Percentiles rank a stretch among this genome's conserved stretches.
These are phyloP conservation scores for Trifolium repens DNA, from an alignment of 306 rosid species.

Conservation along the genomic window DNA sequence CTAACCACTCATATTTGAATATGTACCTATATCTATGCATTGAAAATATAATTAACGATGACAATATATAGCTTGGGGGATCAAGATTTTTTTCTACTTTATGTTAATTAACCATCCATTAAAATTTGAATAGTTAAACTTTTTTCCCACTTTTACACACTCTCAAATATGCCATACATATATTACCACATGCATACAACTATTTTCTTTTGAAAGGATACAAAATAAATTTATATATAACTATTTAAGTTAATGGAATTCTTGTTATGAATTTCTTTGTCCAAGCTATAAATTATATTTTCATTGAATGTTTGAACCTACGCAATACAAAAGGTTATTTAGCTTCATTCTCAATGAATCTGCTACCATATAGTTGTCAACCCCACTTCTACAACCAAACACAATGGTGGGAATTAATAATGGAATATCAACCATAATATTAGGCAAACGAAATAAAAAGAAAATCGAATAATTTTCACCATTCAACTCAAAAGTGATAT, in stretches of 20 bases:
- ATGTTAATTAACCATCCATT: background rate
- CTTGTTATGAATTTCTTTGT: background rate
- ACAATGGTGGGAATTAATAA: slow-evolving; percentile 34
- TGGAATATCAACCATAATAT: slow-evolving; percentile 36
- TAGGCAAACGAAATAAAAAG: background rate
- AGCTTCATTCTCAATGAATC: slow-evolving; percentile 41
- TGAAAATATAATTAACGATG: background rate
- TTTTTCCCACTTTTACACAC: background rate
- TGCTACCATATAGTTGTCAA: slow-evolving; percentile 26
- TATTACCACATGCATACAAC: background rate
- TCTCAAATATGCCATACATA: background rate
- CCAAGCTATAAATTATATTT: slow-evolving; percentile 1
- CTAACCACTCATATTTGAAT: background rate
- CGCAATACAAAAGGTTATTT: slow-evolving; percentile 23
- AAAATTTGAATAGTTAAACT: background rate
- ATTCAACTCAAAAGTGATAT: slow-evolving; percentile 20
- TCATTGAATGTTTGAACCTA: slow-evolving; percentile 5
- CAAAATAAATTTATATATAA: background rate
- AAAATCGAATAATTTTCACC: background rate
- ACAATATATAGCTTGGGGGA: background rate
- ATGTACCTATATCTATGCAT: too few relatives aligned
- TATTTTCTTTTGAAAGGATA: too few relatives aligned
- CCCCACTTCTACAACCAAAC: slow-evolving; percentile 17
- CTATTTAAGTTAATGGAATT: background rate
- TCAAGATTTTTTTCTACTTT: background rate